Percentiles rank a stretch among this genome's conserved stretches.
phyloP scores from a whole-genome alignment of 768 basidiomycete species.

The Xerocomus brunneocitrinus region DNA sequence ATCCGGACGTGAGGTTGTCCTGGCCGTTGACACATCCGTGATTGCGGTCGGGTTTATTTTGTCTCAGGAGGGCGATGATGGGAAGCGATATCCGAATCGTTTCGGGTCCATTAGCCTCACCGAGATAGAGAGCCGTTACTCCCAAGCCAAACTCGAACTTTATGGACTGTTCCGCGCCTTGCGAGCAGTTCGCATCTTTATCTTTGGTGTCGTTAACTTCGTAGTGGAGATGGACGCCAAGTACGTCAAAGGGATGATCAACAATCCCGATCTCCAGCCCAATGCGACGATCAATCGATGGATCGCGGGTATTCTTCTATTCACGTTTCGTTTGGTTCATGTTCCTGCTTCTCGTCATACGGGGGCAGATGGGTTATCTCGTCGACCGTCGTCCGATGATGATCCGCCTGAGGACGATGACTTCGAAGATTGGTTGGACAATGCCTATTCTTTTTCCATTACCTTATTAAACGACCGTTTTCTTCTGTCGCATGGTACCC shows the following conservation, averaged over 20 bases:
- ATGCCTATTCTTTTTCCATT: neutral
- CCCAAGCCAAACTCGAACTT: conserved; percentile 21
- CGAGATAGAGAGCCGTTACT: neutral
- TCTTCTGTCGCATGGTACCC: neutral
- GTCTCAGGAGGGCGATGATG: neutral
- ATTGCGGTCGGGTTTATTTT: neutral
- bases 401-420: too few relatives aligned
- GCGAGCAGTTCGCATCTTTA: too few relatives aligned
- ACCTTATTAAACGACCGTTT: neutral
- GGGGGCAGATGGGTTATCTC: neutral
- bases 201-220: too few relatives aligned
- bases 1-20: neutral
- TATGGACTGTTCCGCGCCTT: too few relatives aligned
- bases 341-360: too few relatives aligned
- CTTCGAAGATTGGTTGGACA: too few relatives aligned
- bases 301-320: neutral
- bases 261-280: neutral
- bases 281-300: neutral
- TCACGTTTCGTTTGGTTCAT: neutral
- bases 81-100: neutral
- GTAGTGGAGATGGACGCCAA: too few relatives aligned
- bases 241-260: conserved; percentile 6
- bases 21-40: neutral
- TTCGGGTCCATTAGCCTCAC: neutral
- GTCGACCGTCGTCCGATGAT: neutral